These are phyloP conservation scores for Coleophoma cylindrospora DNA, from an alignment of 2,329 filamentous ascomycete genomes.

Conservation along the genomic window DNA sequence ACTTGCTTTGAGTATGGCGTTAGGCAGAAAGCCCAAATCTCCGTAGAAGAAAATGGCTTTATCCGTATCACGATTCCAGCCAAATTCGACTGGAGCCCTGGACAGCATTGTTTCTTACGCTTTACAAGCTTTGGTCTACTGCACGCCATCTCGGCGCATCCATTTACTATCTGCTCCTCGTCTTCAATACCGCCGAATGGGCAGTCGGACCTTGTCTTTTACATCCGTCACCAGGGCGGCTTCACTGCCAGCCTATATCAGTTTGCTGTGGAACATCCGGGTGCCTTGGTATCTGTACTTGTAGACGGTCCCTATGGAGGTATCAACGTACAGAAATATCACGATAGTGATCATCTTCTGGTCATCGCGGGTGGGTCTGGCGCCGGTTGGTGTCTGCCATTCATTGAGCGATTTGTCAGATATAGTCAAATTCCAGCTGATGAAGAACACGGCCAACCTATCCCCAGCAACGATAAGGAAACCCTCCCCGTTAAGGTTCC, in stretches of 20 bases:
- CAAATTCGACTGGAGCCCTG: slow-evolving; percentile 35
- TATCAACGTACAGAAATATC: slow-evolving; percentile 30
- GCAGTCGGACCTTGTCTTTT: slow-evolving; percentile 42
- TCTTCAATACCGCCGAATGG: slow-evolving; percentile 21
- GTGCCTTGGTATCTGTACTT: slow-evolving; percentile 35
- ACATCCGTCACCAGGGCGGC: slow-evolving; percentile 43
- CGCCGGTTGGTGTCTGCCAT: slow-evolving; percentile 43
- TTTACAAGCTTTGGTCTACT: slow-evolving; percentile 13
- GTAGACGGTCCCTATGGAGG: slow-evolving; percentile 58
- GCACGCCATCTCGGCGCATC: slow-evolving; percentile 34
- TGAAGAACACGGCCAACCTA: neutral
- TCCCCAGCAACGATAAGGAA: neutral
- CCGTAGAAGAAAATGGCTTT: slow-evolving; percentile 32
- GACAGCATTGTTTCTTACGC: slow-evolving; percentile 53
- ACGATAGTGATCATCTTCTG: slow-evolving; percentile 36
- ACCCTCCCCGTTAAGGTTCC: neutral
- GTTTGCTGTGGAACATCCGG: slow-evolving; percentile 31
- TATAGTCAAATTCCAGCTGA: neutral
- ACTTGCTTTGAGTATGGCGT: slow-evolving; percentile 47
- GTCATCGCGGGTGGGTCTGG: slow-evolving; percentile 52
- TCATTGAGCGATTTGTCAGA: slow-evolving; percentile 33
- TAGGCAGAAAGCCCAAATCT: slow-evolving; percentile 34
- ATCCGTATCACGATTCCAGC: slow-evolving; percentile 39
- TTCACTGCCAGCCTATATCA: slow-evolving; percentile 41
- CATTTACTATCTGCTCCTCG: slow-evolving; percentile 37